These are phyloP conservation scores for Blastobotrys mokoenaii DNA, from an alignment of 805 yeast species.

Conservation along the genomic window DNA sequence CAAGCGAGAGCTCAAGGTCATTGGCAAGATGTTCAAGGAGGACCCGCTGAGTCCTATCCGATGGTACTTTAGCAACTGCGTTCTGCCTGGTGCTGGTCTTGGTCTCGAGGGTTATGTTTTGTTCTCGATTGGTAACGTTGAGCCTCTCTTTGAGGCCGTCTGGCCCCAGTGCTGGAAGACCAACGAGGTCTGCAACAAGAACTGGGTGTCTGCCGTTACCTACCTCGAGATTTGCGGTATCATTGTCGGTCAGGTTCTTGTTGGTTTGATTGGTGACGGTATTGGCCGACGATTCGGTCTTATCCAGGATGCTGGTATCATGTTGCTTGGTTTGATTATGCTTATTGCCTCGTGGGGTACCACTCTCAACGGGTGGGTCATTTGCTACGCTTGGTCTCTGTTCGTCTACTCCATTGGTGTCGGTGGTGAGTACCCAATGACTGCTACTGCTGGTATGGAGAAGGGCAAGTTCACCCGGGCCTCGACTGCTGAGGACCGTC, in stretches of 20 bases:
- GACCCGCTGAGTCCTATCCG: slow-evolving; percentile 30
- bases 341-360: slow-evolving; percentile 54
- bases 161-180: slow-evolving; percentile 32
- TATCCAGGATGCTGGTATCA: slow-evolving; percentile 47
- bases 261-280: slow-evolving; percentile 51
- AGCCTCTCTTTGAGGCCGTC: slow-evolving; percentile 24
- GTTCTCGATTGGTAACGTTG: slow-evolving; percentile 31
- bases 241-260: slow-evolving; percentile 50
- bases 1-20: slow-evolving; percentile 19
- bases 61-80: slow-evolving; percentile 29
- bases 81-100: slow-evolving; percentile 32
- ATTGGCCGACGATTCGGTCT: slow-evolving; percentile 57
- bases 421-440: slow-evolving; percentile 63
- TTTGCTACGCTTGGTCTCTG: slow-evolving; percentile 37
- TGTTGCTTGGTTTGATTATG: slow-evolving; percentile 50
- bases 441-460: slow-evolving; percentile 55
- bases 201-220: slow-evolving; percentile 29
- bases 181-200: slow-evolving; percentile 24
- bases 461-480: slow-evolving; percentile 28
- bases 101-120: slow-evolving; percentile 32
- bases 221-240: slow-evolving; percentile 38
- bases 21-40: slow-evolving; percentile 22
- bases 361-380: slow-evolving; percentile 51
- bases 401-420: slow-evolving; percentile 46
- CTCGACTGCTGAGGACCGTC: slow-evolving; percentile 25